Evolutionary conservation across 1,284 basidiomycete genomes (phyloP).

Genomic region (Bondarzewia mesenterica): DNA sequence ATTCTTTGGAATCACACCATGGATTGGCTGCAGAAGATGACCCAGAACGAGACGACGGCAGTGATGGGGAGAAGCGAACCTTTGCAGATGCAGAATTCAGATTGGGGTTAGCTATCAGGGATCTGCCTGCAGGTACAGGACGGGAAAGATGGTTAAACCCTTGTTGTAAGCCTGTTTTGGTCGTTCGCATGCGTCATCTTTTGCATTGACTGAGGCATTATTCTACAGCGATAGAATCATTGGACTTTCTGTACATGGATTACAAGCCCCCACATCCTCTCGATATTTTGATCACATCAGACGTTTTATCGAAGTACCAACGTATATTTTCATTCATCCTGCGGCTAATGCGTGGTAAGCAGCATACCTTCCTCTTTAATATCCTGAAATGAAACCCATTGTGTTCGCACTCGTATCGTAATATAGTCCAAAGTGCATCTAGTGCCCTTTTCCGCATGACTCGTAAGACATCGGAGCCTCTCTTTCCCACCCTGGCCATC

Average conservation of each 20-base stretch:
- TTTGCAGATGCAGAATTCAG: slow-evolving; percentile 65
- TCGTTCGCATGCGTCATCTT: background rate
- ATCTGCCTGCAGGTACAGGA: slow-evolving; percentile 54
- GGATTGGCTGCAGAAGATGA: slow-evolving; percentile 16
- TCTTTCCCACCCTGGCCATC: slow-evolving; percentile 53
- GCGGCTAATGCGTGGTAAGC: slow-evolving; percentile 64
- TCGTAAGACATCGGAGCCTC: slow-evolving; percentile 27
- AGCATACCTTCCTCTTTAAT: too few relatives aligned
- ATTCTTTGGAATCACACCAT: slow-evolving; percentile 43
- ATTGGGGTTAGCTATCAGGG: slow-evolving; percentile 75
- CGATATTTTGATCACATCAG: slow-evolving; percentile 58
- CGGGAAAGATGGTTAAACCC: slow-evolving; percentile 75
- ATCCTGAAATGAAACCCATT: background rate
- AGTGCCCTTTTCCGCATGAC: slow-evolving; percentile 61
- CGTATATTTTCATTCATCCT: slow-evolving; percentile 73
- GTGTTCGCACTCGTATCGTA: background rate
- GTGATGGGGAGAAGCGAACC: slow-evolving; percentile 24
- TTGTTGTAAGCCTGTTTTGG: slow-evolving; percentile 42
- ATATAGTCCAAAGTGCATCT: slow-evolving; percentile 62
- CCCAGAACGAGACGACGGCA: background rate
- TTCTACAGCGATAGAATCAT: slow-evolving; percentile 40
- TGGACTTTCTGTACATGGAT: slow-evolving; percentile 84
- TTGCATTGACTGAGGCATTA: slow-evolving; percentile 6
- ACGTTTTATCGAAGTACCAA: slow-evolving; percentile 78
- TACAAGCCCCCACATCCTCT: slow-evolving; percentile 75